Evolutionary conservation across 345 rosid genomes (phyloP), one percentile per base, ranked within the genome.

Genomic region (Linum trigynum): DNA sequence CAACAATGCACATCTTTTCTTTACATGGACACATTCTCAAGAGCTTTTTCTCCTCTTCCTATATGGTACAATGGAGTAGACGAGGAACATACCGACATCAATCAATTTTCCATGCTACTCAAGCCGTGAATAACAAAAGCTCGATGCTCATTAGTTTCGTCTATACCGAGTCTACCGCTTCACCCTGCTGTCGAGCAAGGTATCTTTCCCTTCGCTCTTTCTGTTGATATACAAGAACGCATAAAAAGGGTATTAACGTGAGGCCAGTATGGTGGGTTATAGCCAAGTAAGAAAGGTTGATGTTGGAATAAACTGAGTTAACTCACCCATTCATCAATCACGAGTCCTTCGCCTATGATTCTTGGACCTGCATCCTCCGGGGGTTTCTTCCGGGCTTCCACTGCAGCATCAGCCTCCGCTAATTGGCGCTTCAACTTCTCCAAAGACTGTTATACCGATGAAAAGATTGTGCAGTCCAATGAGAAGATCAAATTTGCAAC

Each of bases 311-410:
- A 23, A 23, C 32, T 1, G 32, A 23, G 32, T 23, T 63, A 62
- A 82, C 91, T 74, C 45, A 91, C 99, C 99, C 99, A 95, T 83
- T 95, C 97, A 75, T 95, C 99, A 57, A 95, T 89, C 38, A 95
- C 99, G 16, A 95, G 96, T 59, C 99, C 99, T 83, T 95, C 99
- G 37, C 97, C 99, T 1, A 91, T 82, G 72, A 91, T 78, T 80
- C 69, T 84, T 9, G 97, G 91, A 61, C 95, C 95, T 10, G 86
- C 62, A 63, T 89, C 97, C 72, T 85, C 95, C 41, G 83, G 85
- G 60, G 96, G 94, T 59, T 87, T 91, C 81, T 87, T 91, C 7
- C 90, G 79, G 1, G 85, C 86, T 72, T 89, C 97, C 16, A 87
- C 79, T 2, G 88, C 94, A 57, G 95, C 91, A 75, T 91, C 96